These are phyloP conservation scores for Mycena polygramma DNA, from an alignment of 768 basidiomycete species.

Conservation along the genomic window DNA sequence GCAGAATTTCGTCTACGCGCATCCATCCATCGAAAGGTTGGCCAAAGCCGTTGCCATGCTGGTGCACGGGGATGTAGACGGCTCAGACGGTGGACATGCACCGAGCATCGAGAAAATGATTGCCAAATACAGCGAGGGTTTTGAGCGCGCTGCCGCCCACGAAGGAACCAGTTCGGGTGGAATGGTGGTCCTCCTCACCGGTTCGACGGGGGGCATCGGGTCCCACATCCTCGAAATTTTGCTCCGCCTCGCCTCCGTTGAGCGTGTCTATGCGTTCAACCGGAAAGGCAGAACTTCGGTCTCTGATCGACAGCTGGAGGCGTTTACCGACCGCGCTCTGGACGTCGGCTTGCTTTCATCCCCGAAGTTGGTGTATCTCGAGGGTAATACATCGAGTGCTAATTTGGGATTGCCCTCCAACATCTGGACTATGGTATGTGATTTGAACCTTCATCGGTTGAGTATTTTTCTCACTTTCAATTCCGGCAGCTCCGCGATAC, in stretches of 20 bases:
- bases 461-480: not conserved
- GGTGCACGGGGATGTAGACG: conserved; percentile 18
- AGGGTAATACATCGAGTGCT: conserved; percentile 42
- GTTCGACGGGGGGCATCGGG: conserved; percentile 51
- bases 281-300: conserved; percentile 30
- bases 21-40: conserved; percentile 52
- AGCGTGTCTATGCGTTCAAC: conserved; percentile 52
- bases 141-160: conserved; percentile 26
- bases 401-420: conserved; percentile 41
- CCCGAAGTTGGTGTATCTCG: conserved; percentile 42
- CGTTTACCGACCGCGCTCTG: conserved; percentile 28
- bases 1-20: conserved; percentile 60
- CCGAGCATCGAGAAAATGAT: conserved; percentile 53
- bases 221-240: conserved; percentile 43
- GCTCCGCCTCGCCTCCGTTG: conserved; percentile 7
- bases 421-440: conserved; percentile 40
- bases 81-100: not conserved
- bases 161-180: conserved; percentile 37
- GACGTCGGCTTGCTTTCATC: conserved; percentile 22
- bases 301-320: conserved; percentile 17
- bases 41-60: conserved; percentile 44
- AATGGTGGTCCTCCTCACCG: conserved; percentile 46
- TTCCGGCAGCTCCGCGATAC: conserved; percentile 41
- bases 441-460: too few relatives aligned
- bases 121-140: conserved; percentile 46